A percentile compares a stretch with the other conserved stretches of the same genome.
phyloP scores from a whole-genome alignment of 345 rosid genomes.

The Syzygium aromaticum region DNA sequence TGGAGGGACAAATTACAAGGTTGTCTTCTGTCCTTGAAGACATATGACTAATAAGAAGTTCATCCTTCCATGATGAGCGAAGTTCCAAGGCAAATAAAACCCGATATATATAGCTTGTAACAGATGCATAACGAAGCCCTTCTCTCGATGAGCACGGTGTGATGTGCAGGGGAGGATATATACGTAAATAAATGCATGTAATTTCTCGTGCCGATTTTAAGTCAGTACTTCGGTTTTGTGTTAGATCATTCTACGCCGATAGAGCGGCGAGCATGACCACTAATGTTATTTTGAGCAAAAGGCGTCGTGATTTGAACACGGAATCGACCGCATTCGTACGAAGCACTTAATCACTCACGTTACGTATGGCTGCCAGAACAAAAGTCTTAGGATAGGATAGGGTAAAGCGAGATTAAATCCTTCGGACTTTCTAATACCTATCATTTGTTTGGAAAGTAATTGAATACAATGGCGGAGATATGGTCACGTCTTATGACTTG shows the following conservation, averaged over 20 bases:
- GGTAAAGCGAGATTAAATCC: neutral
- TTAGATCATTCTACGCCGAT: neutral
- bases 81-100: neutral
- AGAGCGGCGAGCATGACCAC: neutral
- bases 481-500: too few species aligned
- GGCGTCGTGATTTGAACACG: neutral
- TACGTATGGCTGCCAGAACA: neutral
- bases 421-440: neutral
- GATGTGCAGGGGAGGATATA: neutral
- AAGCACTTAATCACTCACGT: neutral
- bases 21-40: constrained; percentile 20
- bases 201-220: neutral
- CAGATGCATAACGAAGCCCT: neutral
- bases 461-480: too few species aligned
- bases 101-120: neutral
- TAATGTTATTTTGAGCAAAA: neutral
- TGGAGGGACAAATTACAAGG: constrained; percentile 19
- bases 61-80: neutral
- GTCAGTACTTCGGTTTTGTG: neutral
- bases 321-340: neutral
- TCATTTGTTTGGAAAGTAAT: too few species aligned
- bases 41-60: neutral
- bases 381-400: neutral
- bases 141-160: neutral
- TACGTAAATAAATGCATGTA: neutral